Evolutionary conservation across 768 basidiomycete genomes (phyloP).

Genomic region (Hemileccinum impolitum): DNA sequence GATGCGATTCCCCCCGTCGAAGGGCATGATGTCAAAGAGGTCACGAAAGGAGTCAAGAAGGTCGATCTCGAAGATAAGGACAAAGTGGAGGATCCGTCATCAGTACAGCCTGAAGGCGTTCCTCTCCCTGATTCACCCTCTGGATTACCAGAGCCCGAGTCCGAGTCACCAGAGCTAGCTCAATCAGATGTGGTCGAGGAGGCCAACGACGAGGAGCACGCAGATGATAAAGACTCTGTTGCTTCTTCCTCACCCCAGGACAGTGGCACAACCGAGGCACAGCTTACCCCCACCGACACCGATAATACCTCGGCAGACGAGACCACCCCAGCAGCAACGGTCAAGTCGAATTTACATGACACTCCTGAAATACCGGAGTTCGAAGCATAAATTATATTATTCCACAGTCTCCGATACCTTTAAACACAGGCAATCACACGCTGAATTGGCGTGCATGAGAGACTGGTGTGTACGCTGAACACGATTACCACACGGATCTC

Average conservation of each 20-base stretch:
- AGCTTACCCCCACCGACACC: background rate
- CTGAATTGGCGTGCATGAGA: background rate
- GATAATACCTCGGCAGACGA: constrained; percentile 2
- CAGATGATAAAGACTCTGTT: constrained; percentile 19
- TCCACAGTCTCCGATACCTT: too few relatives aligned
- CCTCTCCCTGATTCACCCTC: constrained; percentile 40
- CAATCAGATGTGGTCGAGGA: constrained; percentile 8
- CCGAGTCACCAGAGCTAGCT: constrained; percentile 2
- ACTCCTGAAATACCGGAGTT: constrained; percentile 17
- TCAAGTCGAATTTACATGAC: constrained; percentile 7
- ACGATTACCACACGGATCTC: constrained; percentile 6
- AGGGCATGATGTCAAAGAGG: constrained; percentile 59
- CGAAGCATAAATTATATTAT: constrained; percentile 11
- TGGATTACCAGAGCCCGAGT: constrained; percentile 19
- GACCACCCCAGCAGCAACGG: background rate
- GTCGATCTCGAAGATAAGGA: constrained; percentile 54
- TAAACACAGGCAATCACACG: background rate
- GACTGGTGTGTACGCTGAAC: background rate
- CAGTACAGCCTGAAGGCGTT: constrained; percentile 30
- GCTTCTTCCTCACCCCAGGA: constrained; percentile 20
- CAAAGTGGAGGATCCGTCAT: constrained; percentile 8
- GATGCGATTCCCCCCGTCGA: constrained; percentile 24
- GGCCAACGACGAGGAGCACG: constrained; percentile 9
- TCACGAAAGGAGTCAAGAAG: constrained; percentile 66
- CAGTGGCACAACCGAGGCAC: constrained; percentile 1